These are phyloP conservation scores for Cubamyces lactineus DNA, from an alignment of 768 basidiomycete species.

Conservation along the genomic window DNA sequence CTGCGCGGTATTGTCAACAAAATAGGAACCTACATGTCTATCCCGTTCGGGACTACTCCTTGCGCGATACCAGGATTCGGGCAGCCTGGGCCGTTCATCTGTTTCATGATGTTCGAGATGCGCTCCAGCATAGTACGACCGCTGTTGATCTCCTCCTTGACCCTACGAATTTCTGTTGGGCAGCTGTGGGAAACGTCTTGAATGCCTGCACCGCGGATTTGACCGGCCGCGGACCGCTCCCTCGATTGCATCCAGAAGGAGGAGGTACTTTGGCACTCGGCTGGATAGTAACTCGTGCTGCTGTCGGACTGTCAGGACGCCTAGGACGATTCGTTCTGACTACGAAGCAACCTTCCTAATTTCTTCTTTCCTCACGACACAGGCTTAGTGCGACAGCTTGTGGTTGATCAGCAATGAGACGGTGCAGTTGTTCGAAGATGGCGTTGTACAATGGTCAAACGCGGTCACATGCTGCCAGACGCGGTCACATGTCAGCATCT, in stretches of 20 bases:
- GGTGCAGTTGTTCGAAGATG: conserved; percentile 53
- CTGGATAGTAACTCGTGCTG: conserved; percentile 41
- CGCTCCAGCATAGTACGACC: not conserved
- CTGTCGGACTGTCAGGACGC: conserved; percentile 35
- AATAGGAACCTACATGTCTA: not conserved
- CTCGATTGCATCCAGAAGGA: conserved; percentile 33
- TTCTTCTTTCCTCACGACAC: conserved; percentile 50
- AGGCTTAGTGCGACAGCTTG: conserved; percentile 51
- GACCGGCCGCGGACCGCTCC: conserved; percentile 48
- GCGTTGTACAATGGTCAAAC: conserved; percentile 40
- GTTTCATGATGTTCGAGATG: not conserved
- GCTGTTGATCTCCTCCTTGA: conserved; percentile 8
- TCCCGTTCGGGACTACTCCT: not conserved
- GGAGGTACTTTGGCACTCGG: conserved; percentile 37
- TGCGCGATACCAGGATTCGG: not conserved
- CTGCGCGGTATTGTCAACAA: not conserved
- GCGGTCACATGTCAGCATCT: too few species aligned
- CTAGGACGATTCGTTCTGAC: conserved; percentile 42
- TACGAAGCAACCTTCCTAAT: conserved; percentile 56
- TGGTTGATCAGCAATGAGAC: conserved; percentile 52
- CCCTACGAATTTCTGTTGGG: not conserved
- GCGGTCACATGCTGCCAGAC: too few species aligned
- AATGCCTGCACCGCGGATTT: conserved; percentile 46
- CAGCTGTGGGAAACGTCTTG: conserved; percentile 24
- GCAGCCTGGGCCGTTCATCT: not conserved